Base-by-base conservation (phyloP, 2,329 filamentous ascomycete genomes). In the Pestalotiopsis sp. region DNA sequence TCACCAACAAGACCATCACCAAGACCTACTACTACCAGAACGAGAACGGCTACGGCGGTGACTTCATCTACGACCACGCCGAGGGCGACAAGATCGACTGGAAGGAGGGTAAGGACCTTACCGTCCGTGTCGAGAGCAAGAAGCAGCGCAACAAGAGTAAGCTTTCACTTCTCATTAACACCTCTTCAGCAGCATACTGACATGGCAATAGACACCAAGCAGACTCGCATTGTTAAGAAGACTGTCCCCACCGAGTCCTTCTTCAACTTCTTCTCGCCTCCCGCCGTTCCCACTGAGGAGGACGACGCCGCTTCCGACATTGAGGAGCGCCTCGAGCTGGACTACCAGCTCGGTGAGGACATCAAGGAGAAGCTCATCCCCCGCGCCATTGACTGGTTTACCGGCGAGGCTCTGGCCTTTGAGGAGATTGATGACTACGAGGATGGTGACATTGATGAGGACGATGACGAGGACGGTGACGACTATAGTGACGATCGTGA, bases 311-410 rank as follows among this genome's bases (percentile, higher is more conserved):
- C 92, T 67, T 92, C 91, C 65, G 96, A 99, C 80, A 97, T 99
- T 66, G 96, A 99, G 86, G 95, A 97, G 83, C 95, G 96, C 72
- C 90, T 99, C 68, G 96, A 99, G 86, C 91, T 99, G 66, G 96
- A 99, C 84, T 99, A 98, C 83, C 95, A 98, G 84, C 91, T 99
- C 59, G 96, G 96, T 74, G 96, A 99, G 86, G 96, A 99, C 80
- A 98, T 99, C 85, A 99, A 99, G 87, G 96, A 99, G 89, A 99
- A 99, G 87, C 89, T 99, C 73, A 99, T 99, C 75, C 96, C 96
- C 73, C 94, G 95, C 75, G 96, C 97, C 68, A 96, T 99, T 77
- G 96, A 99, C 84, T 99, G 96, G 96, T 99, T 99, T 82, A 99
- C 96, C 66, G 96, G 96, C 69, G 96, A 99, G 85, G 96, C 96